Conservation (phyloP, 2,329 filamentous ascomycete species). For the Ophiosphaerella herpotricha region DNA sequence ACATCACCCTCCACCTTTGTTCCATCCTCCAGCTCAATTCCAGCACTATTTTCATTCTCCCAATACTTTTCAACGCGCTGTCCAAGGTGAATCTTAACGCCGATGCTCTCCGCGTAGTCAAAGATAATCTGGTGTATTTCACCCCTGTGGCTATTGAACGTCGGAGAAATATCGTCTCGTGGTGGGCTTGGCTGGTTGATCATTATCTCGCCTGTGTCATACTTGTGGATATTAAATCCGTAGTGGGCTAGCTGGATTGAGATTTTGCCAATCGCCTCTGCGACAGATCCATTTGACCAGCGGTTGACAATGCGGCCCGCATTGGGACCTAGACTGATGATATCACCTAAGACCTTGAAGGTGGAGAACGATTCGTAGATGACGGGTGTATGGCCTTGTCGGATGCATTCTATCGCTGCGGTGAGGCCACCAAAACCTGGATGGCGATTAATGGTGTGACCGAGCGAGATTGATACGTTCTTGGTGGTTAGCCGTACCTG, state of each 20-base stretch:
- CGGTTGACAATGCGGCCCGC: slow-evolving; percentile 64
- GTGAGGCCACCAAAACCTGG: slow-evolving; percentile 65
- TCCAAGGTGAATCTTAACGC: slow-evolving; percentile 61
- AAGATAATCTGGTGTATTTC: slow-evolving; percentile 65
- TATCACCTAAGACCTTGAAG: slow-evolving; percentile 64
- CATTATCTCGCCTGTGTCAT: slow-evolving; percentile 62
- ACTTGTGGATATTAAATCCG: slow-evolving; percentile 67
- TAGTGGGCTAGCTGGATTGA: slow-evolving; percentile 59
- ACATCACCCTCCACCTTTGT: slow-evolving; percentile 55
- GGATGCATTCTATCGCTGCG: slow-evolving; percentile 66
- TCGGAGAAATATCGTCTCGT: slow-evolving; percentile 54
- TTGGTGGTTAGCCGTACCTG: slow-evolving; percentile 36
- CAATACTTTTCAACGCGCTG: slow-evolving; percentile 59
- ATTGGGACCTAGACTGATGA: slow-evolving; percentile 66
- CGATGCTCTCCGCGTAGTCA: slow-evolving; percentile 60
- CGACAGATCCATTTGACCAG: slow-evolving; percentile 59
- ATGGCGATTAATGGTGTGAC: slow-evolving; percentile 1
- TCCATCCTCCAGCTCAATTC: slow-evolving; percentile 57
- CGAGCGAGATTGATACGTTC: neutral
- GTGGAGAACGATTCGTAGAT: slow-evolving; percentile 63
- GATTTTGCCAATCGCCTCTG: slow-evolving; percentile 53
- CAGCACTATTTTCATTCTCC: slow-evolving; percentile 57
- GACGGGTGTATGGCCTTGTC: slow-evolving; percentile 63
- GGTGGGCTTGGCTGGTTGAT: slow-evolving; percentile 59
- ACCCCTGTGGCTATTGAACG: slow-evolving; percentile 65